Evolutionary conservation across 352 stramenopile genomes (phyloP), one percentile per base, ranked within the genome.

Genomic region (Phytophthora ohioensis): DNA sequence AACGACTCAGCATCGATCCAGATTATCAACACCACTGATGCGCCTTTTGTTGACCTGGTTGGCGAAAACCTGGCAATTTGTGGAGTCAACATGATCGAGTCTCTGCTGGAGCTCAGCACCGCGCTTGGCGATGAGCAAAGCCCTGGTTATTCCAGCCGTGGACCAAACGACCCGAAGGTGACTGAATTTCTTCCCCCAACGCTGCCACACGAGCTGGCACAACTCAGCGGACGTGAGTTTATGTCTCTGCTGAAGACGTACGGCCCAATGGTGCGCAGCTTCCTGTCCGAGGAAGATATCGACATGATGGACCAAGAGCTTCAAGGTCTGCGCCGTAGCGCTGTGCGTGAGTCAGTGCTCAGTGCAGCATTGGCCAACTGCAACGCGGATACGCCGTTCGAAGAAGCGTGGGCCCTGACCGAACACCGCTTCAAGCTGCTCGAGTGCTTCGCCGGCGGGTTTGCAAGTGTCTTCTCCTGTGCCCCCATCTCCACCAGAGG

Each of bases 381-480:
- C 39, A 55, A 64, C 17, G 67, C 60, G 1, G 63, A 79, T 8
- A 68, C 55, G 11, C 47, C 75, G 27, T 92, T 92, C 56, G 71
- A 84, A 30, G 46, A 42, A 21, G 73, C 79, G 5, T 92, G 85
- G 85, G 51, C 56, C 6, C 45, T 60, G 7, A 82, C 75, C 0
- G 52, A 71, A 4, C 58, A 71, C 0, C 79, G 82, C 8, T 92
- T 90, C 41, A 71, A 67, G 21, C 46, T 73, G 34, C 74, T 92
- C 10, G 81, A 91, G 65, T 67, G 69, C 21, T 91, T 92, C 48
- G 85, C 81, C 0, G 85, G 79, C 2, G 82, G 82, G 0, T 75
- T 92, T 13, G 85, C 85, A 27, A 90, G 77, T 34, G 72, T 85
- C 3, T 83, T 80, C 36, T 63, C 68, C 7, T 75, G 65, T 27